Base-by-base conservation (phyloP, 2,329 filamentous ascomycete genomes). In the Nigrospora oryzae region DNA sequence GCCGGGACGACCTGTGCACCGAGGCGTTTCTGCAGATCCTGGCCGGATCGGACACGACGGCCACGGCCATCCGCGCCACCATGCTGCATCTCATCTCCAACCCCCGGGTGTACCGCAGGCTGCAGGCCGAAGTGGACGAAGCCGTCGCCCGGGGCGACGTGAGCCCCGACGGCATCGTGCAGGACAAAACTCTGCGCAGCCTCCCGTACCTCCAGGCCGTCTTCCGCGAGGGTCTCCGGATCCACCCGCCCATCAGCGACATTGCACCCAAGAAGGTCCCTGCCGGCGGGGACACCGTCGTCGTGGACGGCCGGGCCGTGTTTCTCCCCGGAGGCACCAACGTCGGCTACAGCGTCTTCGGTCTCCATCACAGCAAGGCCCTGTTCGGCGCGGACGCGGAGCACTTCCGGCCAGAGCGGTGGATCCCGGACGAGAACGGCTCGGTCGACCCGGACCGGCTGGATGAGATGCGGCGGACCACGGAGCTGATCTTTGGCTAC, bases 21-120 rank as follows among this genome's bases (percentile, higher is more conserved):
- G 60, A 57, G 28, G 46, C 57, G 1, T 49, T 53, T 1, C 50
- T 58, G 36, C 56, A 61, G 42, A 58, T 58, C 40, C 44, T 47
- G 23, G 59, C 49, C 36, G 60, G 53, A 16, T 72, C 72, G 2
- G 76, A 80, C 50, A 77, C 73, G 6, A 75, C 74, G 0, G 70
- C 75, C 0, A 71, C 67, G 1, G 65, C 68, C 1, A 63, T 79
- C 3, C 69, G 75, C 0, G 61, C 65, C 28, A 74, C 68, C 4
- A 47, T 79, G 43, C 64, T 77, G 17, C 67, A 71, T 53, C 55
- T 77, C 43, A 64, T 70, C 33, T 70, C 67, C 6, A 66, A 66
- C 11, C 73, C 73, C 0, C 60, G 59, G 1, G 64, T 71, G 0
- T 69, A 72, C 45, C 45, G 51, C 4, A 66, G 64, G 5, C 56